Conservation (phyloP, 2,329 filamentous ascomycete species). For the Epichloe amarillans region DNA sequence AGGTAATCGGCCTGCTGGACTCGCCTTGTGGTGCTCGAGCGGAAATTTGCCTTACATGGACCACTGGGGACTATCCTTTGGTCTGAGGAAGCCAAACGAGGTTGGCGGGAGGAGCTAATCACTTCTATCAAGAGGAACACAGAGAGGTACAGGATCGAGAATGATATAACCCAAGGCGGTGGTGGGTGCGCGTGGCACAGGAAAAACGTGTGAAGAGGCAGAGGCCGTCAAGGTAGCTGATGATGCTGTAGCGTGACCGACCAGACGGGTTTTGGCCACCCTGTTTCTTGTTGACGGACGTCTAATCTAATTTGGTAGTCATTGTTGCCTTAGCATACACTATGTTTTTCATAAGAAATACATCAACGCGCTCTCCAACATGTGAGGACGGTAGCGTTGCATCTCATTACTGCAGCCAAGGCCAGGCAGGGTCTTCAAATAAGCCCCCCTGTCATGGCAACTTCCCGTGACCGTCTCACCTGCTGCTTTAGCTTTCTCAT, state of each 20-base stretch:
- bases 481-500: constrained; percentile 23
- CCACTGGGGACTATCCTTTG: constrained; percentile 15
- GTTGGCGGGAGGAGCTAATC: constrained; percentile 9
- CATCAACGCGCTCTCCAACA: background rate
- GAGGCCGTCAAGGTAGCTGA: background rate
- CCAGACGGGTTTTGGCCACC: background rate
- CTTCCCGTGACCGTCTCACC: constrained; percentile 20
- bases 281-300: background rate
- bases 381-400: background rate
- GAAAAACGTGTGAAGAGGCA: background rate
- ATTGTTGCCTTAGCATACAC: constrained; percentile 3
- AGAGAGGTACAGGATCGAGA: constrained; percentile 11
- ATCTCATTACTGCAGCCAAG: background rate
- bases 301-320: background rate
- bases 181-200: constrained; percentile 9
- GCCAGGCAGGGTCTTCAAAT: constrained; percentile 1
- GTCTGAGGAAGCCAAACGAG: constrained; percentile 4
- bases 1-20: constrained; percentile 29
- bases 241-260: background rate
- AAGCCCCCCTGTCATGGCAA: constrained; percentile 8
- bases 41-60: constrained; percentile 30
- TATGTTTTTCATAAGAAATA: background rate
- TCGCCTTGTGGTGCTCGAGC: constrained; percentile 30
- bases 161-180: constrained; percentile 5
- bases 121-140: constrained; percentile 7